Percentiles rank a stretch among this genome's conserved stretches.
Evolutionary conservation across 352 stramenopile genomes (phyloP).

Genomic region (Globisporangium apiculatum): DNA sequence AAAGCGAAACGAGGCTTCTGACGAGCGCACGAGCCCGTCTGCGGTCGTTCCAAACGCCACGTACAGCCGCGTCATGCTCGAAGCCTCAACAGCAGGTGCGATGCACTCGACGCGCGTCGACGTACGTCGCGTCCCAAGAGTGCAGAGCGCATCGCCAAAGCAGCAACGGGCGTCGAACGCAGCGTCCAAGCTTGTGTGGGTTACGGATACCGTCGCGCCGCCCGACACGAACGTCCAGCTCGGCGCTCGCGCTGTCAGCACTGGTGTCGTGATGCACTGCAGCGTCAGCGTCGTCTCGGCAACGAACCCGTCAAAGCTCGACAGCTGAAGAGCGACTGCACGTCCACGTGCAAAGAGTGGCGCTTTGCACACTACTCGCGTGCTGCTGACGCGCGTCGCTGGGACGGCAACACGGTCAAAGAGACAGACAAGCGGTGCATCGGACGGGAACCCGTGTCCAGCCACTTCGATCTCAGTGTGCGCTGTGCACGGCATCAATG

Average conservation of each 20-base stretch:
- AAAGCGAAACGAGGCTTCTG: conserved; percentile 20
- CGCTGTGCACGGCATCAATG: conserved; percentile 14
- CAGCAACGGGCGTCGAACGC: conserved; percentile 22
- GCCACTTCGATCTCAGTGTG: conserved; percentile 16
- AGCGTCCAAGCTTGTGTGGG: conserved; percentile 8
- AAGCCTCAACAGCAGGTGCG: conserved; percentile 10
- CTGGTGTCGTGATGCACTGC: conserved; percentile 12
- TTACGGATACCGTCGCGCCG: conserved; percentile 13
- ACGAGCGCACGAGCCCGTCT: conserved; percentile 23
- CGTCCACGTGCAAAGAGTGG: conserved; percentile 16
- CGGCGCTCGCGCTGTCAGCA: conserved; percentile 17
- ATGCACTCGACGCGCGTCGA: conserved; percentile 14
- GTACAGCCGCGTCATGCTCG: conserved; percentile 12
- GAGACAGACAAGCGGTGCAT: conserved; percentile 24
- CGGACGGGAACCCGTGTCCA: conserved; percentile 29
- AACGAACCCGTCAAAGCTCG: conserved; percentile 23
- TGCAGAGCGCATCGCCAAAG: conserved; percentile 17
- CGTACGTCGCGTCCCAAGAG: conserved; percentile 11
- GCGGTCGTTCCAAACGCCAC: conserved; percentile 14
- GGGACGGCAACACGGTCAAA: conserved; percentile 25
- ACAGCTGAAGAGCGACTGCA: conserved; percentile 20
- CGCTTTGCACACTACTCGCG: conserved; percentile 19
- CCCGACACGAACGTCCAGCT: conserved; percentile 12
- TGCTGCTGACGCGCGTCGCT: conserved; percentile 23
- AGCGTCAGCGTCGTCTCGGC: conserved; percentile 13